Base-by-base conservation (phyloP, 2,329 filamentous ascomycete species). In the Geoglossum cookeanum region DNA sequence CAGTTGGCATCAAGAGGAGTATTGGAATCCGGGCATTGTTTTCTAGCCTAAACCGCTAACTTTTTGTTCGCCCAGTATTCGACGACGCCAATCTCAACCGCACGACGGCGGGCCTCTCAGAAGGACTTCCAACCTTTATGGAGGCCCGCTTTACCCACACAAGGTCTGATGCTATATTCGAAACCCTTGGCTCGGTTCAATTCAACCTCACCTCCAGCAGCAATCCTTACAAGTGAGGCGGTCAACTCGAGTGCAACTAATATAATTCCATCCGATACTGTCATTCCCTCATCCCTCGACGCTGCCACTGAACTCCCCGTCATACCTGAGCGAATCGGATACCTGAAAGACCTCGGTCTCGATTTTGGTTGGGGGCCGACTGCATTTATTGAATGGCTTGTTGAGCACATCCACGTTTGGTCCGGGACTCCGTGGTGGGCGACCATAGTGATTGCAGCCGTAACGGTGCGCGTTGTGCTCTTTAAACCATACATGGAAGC, bases 281-380 rank as follows among this genome's bases (percentile, higher is more conserved):
- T 48, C 33, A 8, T 35, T n/a, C 17, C 30, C 2, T 53, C 49
- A 17, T 35, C 33, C n/a, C 59, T 55, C 55, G 33, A 42, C 15
- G 56, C 35, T 52, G 30, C 29, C 5, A 37, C 32, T 3, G 67
- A 66, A 58, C 64, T 75, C 48, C 74, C 81, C 59, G 71, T 77
- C 60, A 78, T 88, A 61, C 80, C 85, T 39, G 85, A 91, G 65
- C 75, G 80, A 55, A 79, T 94, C 59, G 92, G 92, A 60, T 96
- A 90, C 65, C 74, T 98, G 59, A 80, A 86, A 63, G 77, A 80
- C 5, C 74, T 97, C 9, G 92, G 92, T 3, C 73, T 98, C 27
- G 87, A 97, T 64, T 97, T 84, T 65, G 89, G 91, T 66, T 90
- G 75, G 73, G 91, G 91, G 15, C 80, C 86, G 4, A 87, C 89